A percentile compares a stretch with the other conserved stretches of the same genome.
phyloP scores from a whole-genome alignment of 345 rosid genomes.

The Firmiana major region DNA sequence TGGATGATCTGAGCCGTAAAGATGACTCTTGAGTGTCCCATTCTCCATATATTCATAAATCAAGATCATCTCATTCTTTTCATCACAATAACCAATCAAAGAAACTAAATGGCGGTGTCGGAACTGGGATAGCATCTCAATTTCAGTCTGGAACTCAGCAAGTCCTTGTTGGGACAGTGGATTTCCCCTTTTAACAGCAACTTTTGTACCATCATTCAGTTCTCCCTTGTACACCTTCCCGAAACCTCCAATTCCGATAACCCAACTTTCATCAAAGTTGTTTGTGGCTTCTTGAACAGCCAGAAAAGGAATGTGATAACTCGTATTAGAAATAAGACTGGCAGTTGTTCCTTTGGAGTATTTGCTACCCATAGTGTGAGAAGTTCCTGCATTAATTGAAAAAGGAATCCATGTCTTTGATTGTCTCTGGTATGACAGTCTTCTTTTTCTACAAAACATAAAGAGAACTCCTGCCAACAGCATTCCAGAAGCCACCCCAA shows the following conservation, averaged over 20 bases:
- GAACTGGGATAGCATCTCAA: slow-evolving; percentile 71
- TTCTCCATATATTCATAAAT: slow-evolving; percentile 74
- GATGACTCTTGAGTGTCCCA: slow-evolving; percentile 63
- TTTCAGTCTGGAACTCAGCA: slow-evolving; percentile 71
- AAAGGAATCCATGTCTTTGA: slow-evolving; percentile 67
- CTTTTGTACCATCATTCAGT: slow-evolving; percentile 49
- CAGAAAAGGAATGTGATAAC: slow-evolving; percentile 47
- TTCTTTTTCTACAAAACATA: slow-evolving; percentile 34
- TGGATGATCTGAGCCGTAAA: slow-evolving; percentile 50
- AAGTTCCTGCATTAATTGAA: slow-evolving; percentile 32
- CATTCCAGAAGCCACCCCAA: slow-evolving; percentile 32
- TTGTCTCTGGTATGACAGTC: slow-evolving; percentile 30
- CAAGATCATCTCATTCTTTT: slow-evolving; percentile 68
- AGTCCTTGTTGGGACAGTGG: slow-evolving; percentile 71
- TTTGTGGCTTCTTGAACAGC: slow-evolving; percentile 64
- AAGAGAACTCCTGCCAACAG: slow-evolving; percentile 37
- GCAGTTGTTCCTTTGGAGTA: slow-evolving; percentile 49
- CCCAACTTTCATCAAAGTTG: slow-evolving; percentile 61
- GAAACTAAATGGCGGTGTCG: slow-evolving; percentile 76
- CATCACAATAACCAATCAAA: slow-evolving; percentile 69
- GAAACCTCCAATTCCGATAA: slow-evolving; percentile 69
- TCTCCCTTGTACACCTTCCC: slow-evolving; percentile 72
- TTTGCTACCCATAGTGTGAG: slow-evolving; percentile 47
- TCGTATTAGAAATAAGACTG: slow-evolving; percentile 38
- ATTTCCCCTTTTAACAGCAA: slow-evolving; percentile 73